Evolutionary conservation across 2,329 filamentous ascomycete species (phyloP).

Genomic region (Trichophyton benhamiae): DNA sequence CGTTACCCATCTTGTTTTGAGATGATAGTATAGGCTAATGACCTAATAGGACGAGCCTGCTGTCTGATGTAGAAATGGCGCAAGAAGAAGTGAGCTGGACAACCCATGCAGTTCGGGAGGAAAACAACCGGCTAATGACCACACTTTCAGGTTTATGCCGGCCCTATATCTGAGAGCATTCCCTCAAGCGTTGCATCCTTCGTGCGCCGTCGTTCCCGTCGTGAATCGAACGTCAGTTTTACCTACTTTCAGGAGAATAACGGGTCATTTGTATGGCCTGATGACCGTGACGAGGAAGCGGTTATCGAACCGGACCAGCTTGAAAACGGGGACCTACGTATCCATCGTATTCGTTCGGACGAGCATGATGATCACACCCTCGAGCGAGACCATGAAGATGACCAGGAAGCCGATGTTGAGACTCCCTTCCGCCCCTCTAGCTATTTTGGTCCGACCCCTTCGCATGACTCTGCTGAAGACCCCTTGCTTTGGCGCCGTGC

Average conservation of each 20-base stretch:
- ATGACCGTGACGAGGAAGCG: slow-evolving; percentile 40
- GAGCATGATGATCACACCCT: slow-evolving; percentile 19
- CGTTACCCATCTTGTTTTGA: background rate
- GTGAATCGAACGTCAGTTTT: slow-evolving; percentile 79
- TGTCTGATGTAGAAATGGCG: slow-evolving; percentile 97
- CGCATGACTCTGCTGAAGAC: slow-evolving; percentile 37
- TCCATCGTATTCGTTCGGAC: slow-evolving; percentile 10
- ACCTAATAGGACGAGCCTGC: slow-evolving; percentile 46
- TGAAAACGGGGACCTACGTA: slow-evolving; percentile 26
- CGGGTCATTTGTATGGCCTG: slow-evolving; percentile 41
- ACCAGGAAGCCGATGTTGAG: slow-evolving; percentile 12
- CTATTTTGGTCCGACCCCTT: slow-evolving; percentile 19
- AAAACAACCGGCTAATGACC: background rate
- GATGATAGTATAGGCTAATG: background rate
- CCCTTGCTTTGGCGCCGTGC: slow-evolving; percentile 59
- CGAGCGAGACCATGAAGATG: slow-evolving; percentile 9
- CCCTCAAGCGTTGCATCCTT: slow-evolving; percentile 90
- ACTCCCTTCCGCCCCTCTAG: slow-evolving; percentile 7
- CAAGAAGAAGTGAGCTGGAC: slow-evolving; percentile 62
- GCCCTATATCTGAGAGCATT: slow-evolving; percentile 89
- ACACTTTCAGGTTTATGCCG: slow-evolving; percentile 57
- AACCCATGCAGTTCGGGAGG: slow-evolving; percentile 10
- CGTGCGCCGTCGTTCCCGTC: slow-evolving; percentile 64
- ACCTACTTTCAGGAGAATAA: slow-evolving; percentile 70
- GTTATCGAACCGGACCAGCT: slow-evolving; percentile 32